A percentile compares a stretch with the other conserved stretches of the same genome.
Conservation (phyloP, 2,329 filamentous ascomycete species). For the Sclerotinia subarctica region DNA sequence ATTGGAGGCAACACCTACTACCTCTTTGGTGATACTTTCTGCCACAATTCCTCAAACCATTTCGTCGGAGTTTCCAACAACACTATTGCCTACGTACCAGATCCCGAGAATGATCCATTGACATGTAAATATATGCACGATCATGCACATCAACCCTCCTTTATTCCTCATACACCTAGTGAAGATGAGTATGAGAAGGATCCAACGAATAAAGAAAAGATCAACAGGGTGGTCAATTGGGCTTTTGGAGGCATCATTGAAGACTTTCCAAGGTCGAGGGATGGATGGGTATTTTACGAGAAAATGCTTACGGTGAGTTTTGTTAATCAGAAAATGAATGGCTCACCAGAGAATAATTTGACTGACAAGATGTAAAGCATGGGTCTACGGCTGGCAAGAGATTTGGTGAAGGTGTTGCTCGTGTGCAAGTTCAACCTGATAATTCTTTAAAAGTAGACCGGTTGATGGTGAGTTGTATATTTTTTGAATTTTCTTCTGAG, state of each 20-base stretch:
- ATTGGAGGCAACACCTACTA: conserved; percentile 15
- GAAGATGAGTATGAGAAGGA: conserved; percentile 13
- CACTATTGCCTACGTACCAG: conserved; percentile 11
- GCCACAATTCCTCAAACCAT: conserved; percentile 1
- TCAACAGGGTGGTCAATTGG: conserved; percentile 8
- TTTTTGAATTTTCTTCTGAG: too few species aligned
- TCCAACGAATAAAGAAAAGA: not conserved
- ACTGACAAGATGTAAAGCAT: not conserved
- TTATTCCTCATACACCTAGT: conserved; percentile 5
- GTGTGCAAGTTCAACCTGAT: conserved; percentile 3
- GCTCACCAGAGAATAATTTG: not conserved
- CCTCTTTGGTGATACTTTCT: conserved; percentile 17
- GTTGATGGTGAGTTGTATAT: not conserved
- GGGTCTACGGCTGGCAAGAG: conserved; percentile 1
- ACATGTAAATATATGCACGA: conserved; percentile 1
- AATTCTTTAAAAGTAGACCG: conserved; percentile 4
- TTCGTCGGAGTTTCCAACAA: conserved; percentile 14
- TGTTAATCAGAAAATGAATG: not conserved
- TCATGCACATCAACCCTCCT: conserved; percentile 2
- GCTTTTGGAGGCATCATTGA: conserved; percentile 5
- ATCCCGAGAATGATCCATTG: conserved; percentile 1
- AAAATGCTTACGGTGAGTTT: not conserved
- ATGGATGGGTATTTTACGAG: conserved; percentile 2
- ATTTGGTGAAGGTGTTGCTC: conserved; percentile 8
- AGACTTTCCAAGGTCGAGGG: not conserved